Evolutionary conservation across 2,329 filamentous ascomycete species (phyloP).

Genomic region (Myriosclerotinia scirpicola): DNA sequence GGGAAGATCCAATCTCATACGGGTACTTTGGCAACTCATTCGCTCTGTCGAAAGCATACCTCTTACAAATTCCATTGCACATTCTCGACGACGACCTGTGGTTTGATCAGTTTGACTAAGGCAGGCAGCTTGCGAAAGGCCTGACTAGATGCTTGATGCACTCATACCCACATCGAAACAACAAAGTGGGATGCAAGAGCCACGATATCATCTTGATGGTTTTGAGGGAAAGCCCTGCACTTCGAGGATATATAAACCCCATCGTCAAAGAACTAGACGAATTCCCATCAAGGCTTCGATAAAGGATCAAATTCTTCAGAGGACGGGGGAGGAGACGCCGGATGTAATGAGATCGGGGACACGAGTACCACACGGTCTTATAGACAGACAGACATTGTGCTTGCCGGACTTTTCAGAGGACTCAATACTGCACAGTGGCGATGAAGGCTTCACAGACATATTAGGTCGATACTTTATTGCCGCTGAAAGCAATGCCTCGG

Average conservation of each 20-base stretch:
- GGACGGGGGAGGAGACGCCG: conserved; percentile 28
- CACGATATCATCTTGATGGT: conserved; percentile 23
- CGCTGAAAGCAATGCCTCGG: conserved; percentile 59
- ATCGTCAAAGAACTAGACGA: conserved; percentile 32
- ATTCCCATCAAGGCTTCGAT: conserved; percentile 24
- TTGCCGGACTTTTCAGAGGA: conserved; percentile 35
- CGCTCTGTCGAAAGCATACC: conserved; percentile 3
- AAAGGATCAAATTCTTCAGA: conserved; percentile 23
- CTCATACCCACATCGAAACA: conserved; percentile 7
- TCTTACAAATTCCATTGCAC: neutral
- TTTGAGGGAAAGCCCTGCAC: conserved; percentile 29
- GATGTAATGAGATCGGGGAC: conserved; percentile 24
- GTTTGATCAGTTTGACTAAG: neutral
- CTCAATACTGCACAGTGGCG: conserved; percentile 36
- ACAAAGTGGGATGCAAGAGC: conserved; percentile 33
- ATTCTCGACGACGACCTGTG: neutral
- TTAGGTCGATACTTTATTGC: conserved; percentile 44
- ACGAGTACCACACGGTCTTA: conserved; percentile 26
- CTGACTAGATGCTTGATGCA: conserved; percentile 19
- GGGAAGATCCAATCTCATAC: conserved; percentile 7
- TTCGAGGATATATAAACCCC: conserved; percentile 35
- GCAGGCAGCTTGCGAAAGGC: conserved; percentile 19
- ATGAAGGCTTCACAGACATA: conserved; percentile 36
- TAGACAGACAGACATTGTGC: conserved; percentile 38
- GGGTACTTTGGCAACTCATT: conserved; percentile 3